Evolutionary conservation across 441 rosid species (phyloP), one percentile per base, ranked within the genome.

Genomic region (Cnidoscolus chayamansa): DNA sequence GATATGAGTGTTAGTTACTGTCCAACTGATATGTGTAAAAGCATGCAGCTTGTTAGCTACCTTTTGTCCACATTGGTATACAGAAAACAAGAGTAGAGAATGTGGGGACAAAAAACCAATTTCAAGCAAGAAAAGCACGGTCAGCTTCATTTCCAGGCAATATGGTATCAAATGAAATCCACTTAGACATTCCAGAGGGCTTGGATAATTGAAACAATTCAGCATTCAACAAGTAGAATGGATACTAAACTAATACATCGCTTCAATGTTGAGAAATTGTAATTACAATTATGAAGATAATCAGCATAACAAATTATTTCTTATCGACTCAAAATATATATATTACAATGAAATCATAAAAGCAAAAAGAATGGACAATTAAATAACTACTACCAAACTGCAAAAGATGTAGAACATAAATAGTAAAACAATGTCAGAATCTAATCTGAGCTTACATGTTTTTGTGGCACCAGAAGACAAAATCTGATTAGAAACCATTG

Each of bases 401-500:
- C 17, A 48, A 35, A 9, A 35, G 49, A 48, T 25, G 2, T 54
- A 63, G 45, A 73, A 8, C 45, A 71, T 65, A 65, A 45, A 51
- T 40, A 45, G 47, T 13, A 77, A 53, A 35, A 45, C 56, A 76
- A 57, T 54, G 72, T 54, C 35, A 59, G 43, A 53, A 74, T 15
- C 19, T 0, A 53, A 74, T 15, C 19, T 0, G 51, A 65, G 68
- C 87, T 84, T 83, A 94, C 99, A 92, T 80, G 88, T 83, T 84
- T 86, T 87, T 59, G 80, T 80, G 72, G 88, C 86, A 75, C 90
- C 88, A 68, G 87, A 75, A 31, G 94, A 84, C 71, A 94, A 80
- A 68, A 90, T 86, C 78, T 89, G 92, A 82, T 85, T 88, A n/a
- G 98, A 88, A 76, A 85, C 77, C 58, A 94, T 62, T 50, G 88